Evolutionary conservation across 805 yeast genomes (phyloP).

Genomic region (Candida jianshihensis): DNA sequence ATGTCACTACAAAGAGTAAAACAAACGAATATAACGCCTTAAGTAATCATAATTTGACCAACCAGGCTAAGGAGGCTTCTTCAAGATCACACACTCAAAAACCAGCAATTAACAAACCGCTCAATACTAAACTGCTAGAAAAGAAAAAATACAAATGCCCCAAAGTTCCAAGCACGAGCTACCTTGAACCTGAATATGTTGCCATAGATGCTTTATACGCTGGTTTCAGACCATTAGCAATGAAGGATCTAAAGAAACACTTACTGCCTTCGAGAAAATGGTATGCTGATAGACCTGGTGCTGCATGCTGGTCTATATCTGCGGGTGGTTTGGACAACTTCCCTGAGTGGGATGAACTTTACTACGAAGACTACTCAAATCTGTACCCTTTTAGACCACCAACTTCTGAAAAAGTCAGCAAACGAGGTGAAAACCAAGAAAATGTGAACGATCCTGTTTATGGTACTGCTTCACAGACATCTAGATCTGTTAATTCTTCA

Average conservation of each 20-base stretch:
- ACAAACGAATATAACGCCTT: slow-evolving; percentile 21
- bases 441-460: slow-evolving; percentile 1
- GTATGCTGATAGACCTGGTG: slow-evolving; percentile 18
- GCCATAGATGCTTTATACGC: slow-evolving; percentile 16
- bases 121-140: slow-evolving; percentile 1
- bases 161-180: slow-evolving; percentile 14
- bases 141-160: slow-evolving; percentile 11
- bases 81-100: background rate
- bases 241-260: slow-evolving; percentile 20
- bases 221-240: slow-evolving; percentile 17
- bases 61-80: slow-evolving; percentile 3
- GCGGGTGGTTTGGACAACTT: slow-evolving; percentile 30
- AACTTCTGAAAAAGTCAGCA: background rate
- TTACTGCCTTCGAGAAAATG: slow-evolving; percentile 25
- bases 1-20: slow-evolving; percentile 10
- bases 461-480: background rate
- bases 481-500: background rate
- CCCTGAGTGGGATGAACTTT: slow-evolving; percentile 27
- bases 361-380: slow-evolving; percentile 23
- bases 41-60: slow-evolving; percentile 17
- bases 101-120: slow-evolving; percentile 1
- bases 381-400: slow-evolving; percentile 31
- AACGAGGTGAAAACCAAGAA: background rate
- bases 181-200: slow-evolving; percentile 12
- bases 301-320: slow-evolving; percentile 28